A percentile compares a stretch with the other conserved stretches of the same genome.
Evolutionary conservation across 2,329 filamentous ascomycete species (phyloP).

Genomic region (Pseudogymnoascus sp.): DNA sequence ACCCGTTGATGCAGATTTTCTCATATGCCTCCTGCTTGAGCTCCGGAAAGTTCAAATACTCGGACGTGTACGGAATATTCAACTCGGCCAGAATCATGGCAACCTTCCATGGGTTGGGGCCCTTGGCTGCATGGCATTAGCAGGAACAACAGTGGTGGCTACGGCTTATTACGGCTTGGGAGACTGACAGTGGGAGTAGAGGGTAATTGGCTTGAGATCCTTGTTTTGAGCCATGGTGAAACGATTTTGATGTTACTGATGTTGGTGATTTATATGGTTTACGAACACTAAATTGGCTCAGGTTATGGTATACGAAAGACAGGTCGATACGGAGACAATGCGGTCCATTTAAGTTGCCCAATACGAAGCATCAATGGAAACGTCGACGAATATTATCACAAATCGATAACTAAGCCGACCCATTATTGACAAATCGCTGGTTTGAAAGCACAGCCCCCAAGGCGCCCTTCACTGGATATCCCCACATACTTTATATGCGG

Average conservation of each 20-base stretch:
- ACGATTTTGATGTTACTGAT: not conserved
- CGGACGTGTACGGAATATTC: conserved; percentile 12
- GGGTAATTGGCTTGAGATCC: conserved; percentile 10
- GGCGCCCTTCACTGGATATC: not conserved
- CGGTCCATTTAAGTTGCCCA: not conserved
- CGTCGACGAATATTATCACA: not conserved
- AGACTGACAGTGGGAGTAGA: conserved; percentile 10
- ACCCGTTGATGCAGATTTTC: conserved; percentile 20
- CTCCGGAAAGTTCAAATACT: conserved; percentile 24
- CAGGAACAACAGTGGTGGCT: not conserved
- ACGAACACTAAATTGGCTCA: not conserved
- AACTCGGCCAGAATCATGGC: conserved; percentile 21
- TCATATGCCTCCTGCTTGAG: conserved; percentile 33
- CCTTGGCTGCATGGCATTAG: not conserved
- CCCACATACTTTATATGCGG: not conserved
- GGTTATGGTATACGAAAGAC: not conserved
- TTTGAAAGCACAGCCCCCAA: not conserved
- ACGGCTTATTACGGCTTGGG: not conserved
- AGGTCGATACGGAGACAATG: not conserved
- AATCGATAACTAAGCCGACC: not conserved
- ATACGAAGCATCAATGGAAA: not conserved
- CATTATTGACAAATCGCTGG: not conserved
- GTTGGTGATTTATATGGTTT: not conserved
- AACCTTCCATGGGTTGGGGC: conserved; percentile 16
- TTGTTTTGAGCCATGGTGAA: not conserved